Base-by-base conservation (phyloP, 352 stramenopile genomes). In the Phytopythium ostracodes region DNA sequence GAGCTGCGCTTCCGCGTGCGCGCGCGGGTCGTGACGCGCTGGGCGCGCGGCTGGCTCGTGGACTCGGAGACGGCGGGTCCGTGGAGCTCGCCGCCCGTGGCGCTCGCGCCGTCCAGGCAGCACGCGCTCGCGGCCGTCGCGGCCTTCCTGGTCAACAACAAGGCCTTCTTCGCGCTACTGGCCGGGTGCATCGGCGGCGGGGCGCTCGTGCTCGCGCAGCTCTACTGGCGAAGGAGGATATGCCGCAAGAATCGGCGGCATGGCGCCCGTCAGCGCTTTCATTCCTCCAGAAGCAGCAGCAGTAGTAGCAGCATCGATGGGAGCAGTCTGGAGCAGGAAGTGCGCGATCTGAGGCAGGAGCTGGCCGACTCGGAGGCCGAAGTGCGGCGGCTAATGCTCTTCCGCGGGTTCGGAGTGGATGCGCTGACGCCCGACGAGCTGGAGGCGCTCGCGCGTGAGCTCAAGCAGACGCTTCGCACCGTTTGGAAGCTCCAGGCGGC, bases 391-490 rank as follows among this genome's bases (percentile, higher is more conserved):
- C 71, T 93, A 3, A 93, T 93, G 84, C 56, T 91, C 27, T 79
- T 84, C 51, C 83, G 84, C 24, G 84, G 81, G 43, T 93, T 89
- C 65, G 81, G 81, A n/a, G 75, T 93, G 44, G 82, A 93, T 40
- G 57, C 61, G 11, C 69, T 93, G 36, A 47, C 65, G 10, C 49
- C 61, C 0, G 66, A 75, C 9, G 75, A 90, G 56, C 67, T 93
- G 22, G 70, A 79, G 15, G 60, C 72, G 43, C 69, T 93, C 1
- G 84, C 90, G 50, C 52, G 56, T 14, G 77, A 90, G 61, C 67
- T 93, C 12, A 70, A 76, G 20, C 62, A 74, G 56, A 84, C 82
- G 40, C 72, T 93, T 1, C 67, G 79, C 54, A 66, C 69, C 24
- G 79, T 91, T 20, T 20, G 53, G 9, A 44, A 40, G 35, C 53